Evolutionary conservation across 768 basidiomycete genomes (phyloP).

Genomic region (Pleurotus citrinopileatus): DNA sequence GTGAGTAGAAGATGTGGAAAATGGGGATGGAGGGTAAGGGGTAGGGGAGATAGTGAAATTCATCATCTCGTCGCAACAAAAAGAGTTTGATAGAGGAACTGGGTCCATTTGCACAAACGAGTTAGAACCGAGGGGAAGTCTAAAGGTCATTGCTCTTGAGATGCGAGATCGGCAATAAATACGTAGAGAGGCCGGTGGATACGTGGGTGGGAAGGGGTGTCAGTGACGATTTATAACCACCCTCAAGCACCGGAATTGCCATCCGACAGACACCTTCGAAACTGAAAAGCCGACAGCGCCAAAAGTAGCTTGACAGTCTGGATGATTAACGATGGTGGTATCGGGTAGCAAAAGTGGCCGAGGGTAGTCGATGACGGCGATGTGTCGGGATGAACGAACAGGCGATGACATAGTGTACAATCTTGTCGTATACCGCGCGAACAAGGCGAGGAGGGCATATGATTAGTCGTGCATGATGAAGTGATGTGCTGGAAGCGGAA

Average conservation of each 20-base stretch:
- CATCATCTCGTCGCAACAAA: conserved; percentile 10
- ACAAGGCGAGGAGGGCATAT: background rate
- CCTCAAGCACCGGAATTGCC: no score
- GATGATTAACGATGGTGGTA: background rate
- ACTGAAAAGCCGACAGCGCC: no score
- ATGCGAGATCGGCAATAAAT: conserved; percentile 11
- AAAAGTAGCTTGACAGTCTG: background rate
- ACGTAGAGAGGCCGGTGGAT: conserved; percentile 8
- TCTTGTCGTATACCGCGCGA: background rate
- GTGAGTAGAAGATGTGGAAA: background rate
- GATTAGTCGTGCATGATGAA: background rate
- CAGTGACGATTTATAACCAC: no score
- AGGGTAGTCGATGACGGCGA: background rate
- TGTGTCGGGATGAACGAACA: background rate
- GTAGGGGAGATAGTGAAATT: background rate
- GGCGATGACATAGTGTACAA: conserved; percentile 8
- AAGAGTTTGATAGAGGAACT: background rate
- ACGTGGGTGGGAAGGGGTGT: background rate
- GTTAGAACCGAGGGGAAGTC: conserved; percentile 4
- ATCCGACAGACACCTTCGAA: no score
- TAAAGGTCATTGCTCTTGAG: conserved; percentile 7
- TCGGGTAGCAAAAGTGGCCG: background rate
- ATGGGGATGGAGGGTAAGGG: background rate
- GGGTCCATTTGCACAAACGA: conserved; percentile 10
- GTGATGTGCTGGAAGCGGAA: background rate